phyloP scores from a whole-genome alignment of 768 basidiomycete genomes.

The Hericium erinaceus region DNA sequence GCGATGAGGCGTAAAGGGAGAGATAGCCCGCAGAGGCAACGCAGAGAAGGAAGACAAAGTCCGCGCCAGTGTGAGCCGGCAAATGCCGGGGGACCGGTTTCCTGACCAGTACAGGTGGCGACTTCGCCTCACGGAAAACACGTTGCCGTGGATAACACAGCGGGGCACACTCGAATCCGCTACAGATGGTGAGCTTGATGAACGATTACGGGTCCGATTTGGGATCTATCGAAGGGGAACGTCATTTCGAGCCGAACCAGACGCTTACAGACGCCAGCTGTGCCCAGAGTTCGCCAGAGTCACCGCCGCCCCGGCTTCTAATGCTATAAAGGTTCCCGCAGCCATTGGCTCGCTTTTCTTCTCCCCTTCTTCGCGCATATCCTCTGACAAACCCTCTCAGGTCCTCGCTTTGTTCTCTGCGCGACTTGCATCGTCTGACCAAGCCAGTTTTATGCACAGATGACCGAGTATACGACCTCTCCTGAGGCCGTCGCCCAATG shows the following conservation, averaged over 20 bases:
- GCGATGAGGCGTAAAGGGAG: background rate
- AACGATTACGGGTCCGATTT: background rate
- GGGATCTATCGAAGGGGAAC: background rate
- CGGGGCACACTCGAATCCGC: background rate
- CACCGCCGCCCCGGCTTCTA: background rate
- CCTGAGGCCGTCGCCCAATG: constrained; percentile 51
- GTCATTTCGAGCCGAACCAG: background rate
- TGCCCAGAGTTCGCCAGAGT: background rate
- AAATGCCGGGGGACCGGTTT: background rate
- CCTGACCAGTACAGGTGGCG: background rate
- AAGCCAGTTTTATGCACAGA: constrained; percentile 15
- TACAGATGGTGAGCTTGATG: background rate
- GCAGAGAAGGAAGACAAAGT: background rate
- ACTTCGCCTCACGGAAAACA: background rate
- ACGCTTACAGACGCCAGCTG: background rate
- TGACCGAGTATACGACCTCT: constrained; percentile 59
- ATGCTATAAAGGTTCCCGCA: background rate
- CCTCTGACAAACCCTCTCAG: background rate
- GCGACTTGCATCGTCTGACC: background rate
- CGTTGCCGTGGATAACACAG: background rate
- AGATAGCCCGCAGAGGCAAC: background rate
- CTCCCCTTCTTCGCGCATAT: background rate
- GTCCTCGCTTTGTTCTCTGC: background rate
- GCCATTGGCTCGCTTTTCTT: background rate
- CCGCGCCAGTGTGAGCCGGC: background rate